Percentiles rank a stretch among this genome's conserved stretches.
phyloP scores from a whole-genome alignment of 2,329 filamentous ascomycete species.

The Ophiostoma montium region DNA sequence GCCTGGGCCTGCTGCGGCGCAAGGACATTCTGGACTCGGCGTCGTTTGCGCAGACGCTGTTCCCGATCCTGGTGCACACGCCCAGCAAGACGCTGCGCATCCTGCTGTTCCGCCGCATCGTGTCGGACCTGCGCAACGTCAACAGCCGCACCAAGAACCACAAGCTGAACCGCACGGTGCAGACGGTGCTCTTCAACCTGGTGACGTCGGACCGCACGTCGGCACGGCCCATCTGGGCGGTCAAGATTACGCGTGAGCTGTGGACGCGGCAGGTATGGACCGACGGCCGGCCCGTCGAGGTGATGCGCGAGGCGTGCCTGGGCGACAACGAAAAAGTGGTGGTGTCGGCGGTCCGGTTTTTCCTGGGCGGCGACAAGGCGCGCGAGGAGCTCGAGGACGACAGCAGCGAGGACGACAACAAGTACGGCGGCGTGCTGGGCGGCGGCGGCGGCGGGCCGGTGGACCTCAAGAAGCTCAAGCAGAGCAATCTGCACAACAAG shows the following conservation, averaged over 20 bases:
- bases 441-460: slow-evolving; percentile 23
- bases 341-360: slow-evolving; percentile 77
- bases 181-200: slow-evolving; percentile 85
- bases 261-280: slow-evolving; percentile 97
- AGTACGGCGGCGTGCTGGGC: slow-evolving; percentile 12
- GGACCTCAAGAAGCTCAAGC: slow-evolving; percentile 69
- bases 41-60: slow-evolving; percentile 66
- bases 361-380: slow-evolving; percentile 91
- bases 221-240: slow-evolving; percentile 83
- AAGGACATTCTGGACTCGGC: slow-evolving; percentile 87
- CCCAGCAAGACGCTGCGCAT: slow-evolving; percentile 78
- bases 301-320: slow-evolving; percentile 89
- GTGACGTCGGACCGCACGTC: slow-evolving; percentile 75
- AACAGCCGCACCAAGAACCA: slow-evolving; percentile 86
- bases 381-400: slow-evolving; percentile 86
- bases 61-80: slow-evolving; percentile 77
- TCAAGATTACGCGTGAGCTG: slow-evolving; percentile 86
- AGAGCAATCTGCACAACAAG: slow-evolving; percentile 87
- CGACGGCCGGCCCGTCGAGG: slow-evolving; percentile 80
- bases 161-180: slow-evolving; percentile 80
- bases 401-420: slow-evolving; percentile 61
- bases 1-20: slow-evolving; percentile 70
- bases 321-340: slow-evolving; percentile 90
- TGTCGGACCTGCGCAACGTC: slow-evolving; percentile 76
- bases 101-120: slow-evolving; percentile 75